Conservation (phyloP, 2,329 filamentous ascomycete species). For the Colletotrichum karsti region DNA sequence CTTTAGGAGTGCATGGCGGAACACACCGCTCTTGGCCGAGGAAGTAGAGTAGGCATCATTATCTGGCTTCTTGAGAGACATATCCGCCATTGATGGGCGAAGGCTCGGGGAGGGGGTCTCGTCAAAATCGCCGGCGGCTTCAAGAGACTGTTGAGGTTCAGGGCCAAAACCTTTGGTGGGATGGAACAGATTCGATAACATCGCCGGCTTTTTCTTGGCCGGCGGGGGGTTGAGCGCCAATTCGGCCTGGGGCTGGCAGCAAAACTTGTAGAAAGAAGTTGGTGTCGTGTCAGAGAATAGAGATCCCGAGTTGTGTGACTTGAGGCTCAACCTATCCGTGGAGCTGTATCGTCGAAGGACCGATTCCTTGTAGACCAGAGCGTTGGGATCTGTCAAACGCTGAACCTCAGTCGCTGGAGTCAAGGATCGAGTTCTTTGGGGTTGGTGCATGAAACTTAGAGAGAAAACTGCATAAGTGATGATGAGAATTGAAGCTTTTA, state of each 20-base stretch:
- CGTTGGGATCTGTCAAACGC: constrained; percentile 6
- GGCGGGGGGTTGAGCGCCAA: not conserved
- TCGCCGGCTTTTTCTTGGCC: not conserved
- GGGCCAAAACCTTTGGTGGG: not conserved
- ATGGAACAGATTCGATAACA: constrained; percentile 25
- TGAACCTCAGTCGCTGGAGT: constrained; percentile 22
- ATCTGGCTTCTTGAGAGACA: constrained; percentile 25
- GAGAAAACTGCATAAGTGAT: not conserved
- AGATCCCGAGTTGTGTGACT: not conserved
- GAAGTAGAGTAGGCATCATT: not conserved
- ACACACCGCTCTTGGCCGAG: constrained; percentile 13
- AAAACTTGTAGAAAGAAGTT: not conserved
- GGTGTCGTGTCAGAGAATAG: not conserved
- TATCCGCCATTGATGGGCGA: constrained; percentile 36
- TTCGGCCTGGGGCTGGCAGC: not conserved
- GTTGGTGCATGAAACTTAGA: constrained; percentile 4
- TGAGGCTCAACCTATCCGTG: not conserved
- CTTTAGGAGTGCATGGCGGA: constrained; percentile 36
- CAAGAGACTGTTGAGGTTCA: not conserved
- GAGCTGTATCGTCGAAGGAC: constrained; percentile 17
- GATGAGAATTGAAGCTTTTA: not conserved
- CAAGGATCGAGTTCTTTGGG: constrained; percentile 5
- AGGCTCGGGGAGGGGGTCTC: constrained; percentile 42
- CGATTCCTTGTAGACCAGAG: constrained; percentile 3
- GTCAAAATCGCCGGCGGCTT: constrained; percentile 37